Percentiles rank a stretch among this genome's conserved stretches.
These are phyloP conservation scores for Phaeophleospora eucalypticola DNA, from an alignment of 2,329 filamentous ascomycete genomes.

Conservation along the genomic window DNA sequence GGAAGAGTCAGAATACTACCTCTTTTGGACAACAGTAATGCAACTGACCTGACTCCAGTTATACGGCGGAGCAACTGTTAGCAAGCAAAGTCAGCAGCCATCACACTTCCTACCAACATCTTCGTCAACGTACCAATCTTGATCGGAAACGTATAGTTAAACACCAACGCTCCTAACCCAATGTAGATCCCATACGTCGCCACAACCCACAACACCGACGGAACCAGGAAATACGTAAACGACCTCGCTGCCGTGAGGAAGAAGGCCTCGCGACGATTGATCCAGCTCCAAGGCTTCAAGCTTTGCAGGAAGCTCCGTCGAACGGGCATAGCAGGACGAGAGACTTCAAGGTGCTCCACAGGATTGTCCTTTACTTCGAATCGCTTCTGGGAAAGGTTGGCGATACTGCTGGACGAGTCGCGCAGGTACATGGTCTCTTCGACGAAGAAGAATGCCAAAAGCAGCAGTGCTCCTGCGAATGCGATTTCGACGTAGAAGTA, in stretches of 20 bases:
- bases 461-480: constrained; percentile 44
- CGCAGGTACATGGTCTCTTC: constrained; percentile 56
- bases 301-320: constrained; percentile 27
- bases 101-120: no score
- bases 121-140: no score
- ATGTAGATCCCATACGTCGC: no score
- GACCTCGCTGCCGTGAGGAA: no score
- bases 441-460: constrained; percentile 55
- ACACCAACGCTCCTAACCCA: no score
- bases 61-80: constrained; percentile 21
- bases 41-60: constrained; percentile 17
- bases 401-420: constrained; percentile 5
- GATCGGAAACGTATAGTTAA: no score
- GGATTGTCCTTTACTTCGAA: constrained; percentile 19
- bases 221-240: no score
- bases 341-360: constrained; percentile 24
- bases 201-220: no score
- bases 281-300: no score
- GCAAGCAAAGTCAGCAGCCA: no score
- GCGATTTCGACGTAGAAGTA: constrained; percentile 60
- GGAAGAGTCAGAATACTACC: constrained; percentile 16
- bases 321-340: constrained; percentile 21
- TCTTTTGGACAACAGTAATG: constrained; percentile 34
- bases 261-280: no score
- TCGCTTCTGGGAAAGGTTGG: no score